Evolutionary conservation across 257 asterid species (phyloP), one percentile per base, ranked within the genome.

Genomic region (Cinchona pubescens): DNA sequence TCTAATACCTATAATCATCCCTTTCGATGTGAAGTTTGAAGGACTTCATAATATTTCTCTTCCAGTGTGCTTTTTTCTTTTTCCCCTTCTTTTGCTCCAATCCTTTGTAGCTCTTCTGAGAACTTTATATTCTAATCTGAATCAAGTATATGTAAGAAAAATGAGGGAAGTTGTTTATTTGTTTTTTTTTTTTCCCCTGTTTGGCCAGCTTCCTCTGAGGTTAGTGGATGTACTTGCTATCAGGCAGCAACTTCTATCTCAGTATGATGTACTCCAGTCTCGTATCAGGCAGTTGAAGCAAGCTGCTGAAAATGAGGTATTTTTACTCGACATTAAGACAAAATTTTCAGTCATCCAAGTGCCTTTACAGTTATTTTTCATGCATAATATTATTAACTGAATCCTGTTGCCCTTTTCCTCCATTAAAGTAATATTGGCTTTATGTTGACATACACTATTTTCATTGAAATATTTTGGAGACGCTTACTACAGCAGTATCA

Each of bases 231-330:
- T 85, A 84, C 80, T 90, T 65, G 87, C 93, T 27, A 79, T 89
- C 73, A 86, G 89, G 84, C 98, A 94, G 85, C 92, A 90, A 77
- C 89, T 94, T 37, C 77, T 94, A 74, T 89, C 95, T 71, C 97
- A 94, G 88, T 92, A 94, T 78, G 98, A 92, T 79, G 71, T 89
- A 69, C 97, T 94, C 53, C 97, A 94, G 85, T 85, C 92, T 79
- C 97, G 97, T 71, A 94, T 94, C 80, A 94, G 85, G 85, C 95
- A 86, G 86, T 81, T 92, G 78, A 92, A 92, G 84, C 83, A 83
- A 83, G 90, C 91, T 79, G 86, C 94, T 58, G 98, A 90, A 84
- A 88, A 92, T 76, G 98, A 94, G 98, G 98, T 94, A 79, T 64
- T 63, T 67, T 49, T 32, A 64, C 45, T 65, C 42, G 48, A 59